Percentiles rank a stretch among this genome's conserved stretches.
phyloP scores from a whole-genome alignment of 2,329 filamentous ascomycete species.

The Pochonia chlamydosporia region DNA sequence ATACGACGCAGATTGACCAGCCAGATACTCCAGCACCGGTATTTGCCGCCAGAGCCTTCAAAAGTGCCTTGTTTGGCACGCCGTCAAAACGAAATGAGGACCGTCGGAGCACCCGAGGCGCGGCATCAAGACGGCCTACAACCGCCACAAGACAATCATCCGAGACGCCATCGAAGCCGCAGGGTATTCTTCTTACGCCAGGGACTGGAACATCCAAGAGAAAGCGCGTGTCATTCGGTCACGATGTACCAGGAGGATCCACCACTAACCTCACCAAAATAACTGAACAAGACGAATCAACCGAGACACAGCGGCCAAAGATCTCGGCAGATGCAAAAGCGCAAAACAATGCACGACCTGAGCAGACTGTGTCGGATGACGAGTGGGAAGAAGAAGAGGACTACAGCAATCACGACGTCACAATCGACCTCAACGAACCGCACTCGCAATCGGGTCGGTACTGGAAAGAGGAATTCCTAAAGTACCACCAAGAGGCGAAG shows the following conservation, averaged over 20 bases:
- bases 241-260: constrained; percentile 38
- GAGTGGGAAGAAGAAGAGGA: constrained; percentile 37
- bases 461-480: constrained; percentile 74
- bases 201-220: constrained; percentile 54
- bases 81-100: constrained; percentile 36
- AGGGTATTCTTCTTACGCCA: constrained; percentile 58
- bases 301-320: constrained; percentile 35
- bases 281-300: constrained; percentile 38
- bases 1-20: constrained; percentile 44
- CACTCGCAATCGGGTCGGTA: constrained; percentile 70
- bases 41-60: constrained; percentile 60
- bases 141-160: constrained; percentile 20
- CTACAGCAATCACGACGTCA: constrained; percentile 53
- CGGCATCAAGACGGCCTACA: constrained; percentile 14
- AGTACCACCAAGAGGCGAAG: constrained; percentile 66
- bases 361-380: constrained; percentile 29
- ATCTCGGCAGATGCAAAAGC: constrained; percentile 11
- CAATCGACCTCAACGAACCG: constrained; percentile 66
- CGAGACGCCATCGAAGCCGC: constrained; percentile 43
- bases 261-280: constrained; percentile 8
- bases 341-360: not conserved
- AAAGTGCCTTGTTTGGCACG: constrained; percentile 58
- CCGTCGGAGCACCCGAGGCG: constrained; percentile 17
- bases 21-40: constrained; percentile 62
- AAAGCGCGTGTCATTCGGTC: constrained; percentile 61